Conservation (phyloP, 352 stramenopile genomes). For the Phytopythium aichiense region DNA sequence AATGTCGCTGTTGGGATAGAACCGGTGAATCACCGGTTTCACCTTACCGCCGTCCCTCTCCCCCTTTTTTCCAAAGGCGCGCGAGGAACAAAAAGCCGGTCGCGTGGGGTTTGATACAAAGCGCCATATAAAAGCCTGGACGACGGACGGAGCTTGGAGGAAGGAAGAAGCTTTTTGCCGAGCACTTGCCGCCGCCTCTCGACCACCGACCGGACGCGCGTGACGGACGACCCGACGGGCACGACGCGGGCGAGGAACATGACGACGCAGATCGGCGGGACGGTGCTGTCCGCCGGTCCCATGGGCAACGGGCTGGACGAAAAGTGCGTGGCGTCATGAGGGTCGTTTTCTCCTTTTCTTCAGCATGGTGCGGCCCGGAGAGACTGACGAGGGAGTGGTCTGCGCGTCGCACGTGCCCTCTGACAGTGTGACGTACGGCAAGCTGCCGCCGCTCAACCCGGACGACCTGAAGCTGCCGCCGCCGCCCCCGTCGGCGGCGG, state of each 20-base stretch:
- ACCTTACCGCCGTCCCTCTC: neutral
- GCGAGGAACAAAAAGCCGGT: constrained; percentile 1
- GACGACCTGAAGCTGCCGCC: constrained; percentile 82
- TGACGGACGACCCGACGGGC: neutral
- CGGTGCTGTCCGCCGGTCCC: constrained; percentile 54
- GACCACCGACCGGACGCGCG: neutral
- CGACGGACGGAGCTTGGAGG: neutral
- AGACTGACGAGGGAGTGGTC: neutral
- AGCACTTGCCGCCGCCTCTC: neutral
- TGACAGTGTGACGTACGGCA: constrained; percentile 59
- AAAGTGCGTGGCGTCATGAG: constrained; percentile 22
- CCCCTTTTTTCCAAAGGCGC: neutral
- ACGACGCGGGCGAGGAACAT: constrained; percentile 17
- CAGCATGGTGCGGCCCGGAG: neutral
- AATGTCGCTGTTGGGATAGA: too few species aligned
- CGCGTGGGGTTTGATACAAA: neutral
- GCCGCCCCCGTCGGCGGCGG: constrained; percentile 65
- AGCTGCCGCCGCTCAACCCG: constrained; percentile 78
- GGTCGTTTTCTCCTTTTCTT: neutral
- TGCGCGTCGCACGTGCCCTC: neutral
- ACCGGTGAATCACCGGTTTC: too few species aligned
- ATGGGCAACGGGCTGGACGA: constrained; percentile 54
- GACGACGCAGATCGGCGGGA: constrained; percentile 45
- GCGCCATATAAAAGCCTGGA: neutral
- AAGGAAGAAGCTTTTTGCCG: neutral